phyloP scores from a whole-genome alignment of 164 flowering plant species.

The Nymphaea thermarum region DNA sequence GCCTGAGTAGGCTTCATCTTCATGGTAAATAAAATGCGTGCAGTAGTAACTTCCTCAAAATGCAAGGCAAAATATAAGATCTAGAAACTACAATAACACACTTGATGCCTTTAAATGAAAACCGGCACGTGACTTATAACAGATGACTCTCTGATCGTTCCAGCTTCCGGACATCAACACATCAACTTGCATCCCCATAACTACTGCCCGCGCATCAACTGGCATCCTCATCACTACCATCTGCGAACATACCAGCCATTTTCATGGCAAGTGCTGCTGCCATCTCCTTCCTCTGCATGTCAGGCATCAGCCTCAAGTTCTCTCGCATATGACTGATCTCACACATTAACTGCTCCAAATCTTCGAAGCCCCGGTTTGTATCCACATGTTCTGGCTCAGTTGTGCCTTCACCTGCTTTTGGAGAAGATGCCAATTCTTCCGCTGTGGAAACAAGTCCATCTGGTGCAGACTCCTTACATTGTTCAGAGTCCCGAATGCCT shows the following conservation, averaged over 20 bases:
- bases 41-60: no score
- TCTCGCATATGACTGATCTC: conserved; percentile 73
- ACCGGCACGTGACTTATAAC: neutral
- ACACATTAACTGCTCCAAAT: conserved; percentile 71
- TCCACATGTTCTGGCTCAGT: conserved; percentile 12
- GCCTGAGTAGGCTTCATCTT: no score
- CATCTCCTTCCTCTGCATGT: conserved; percentile 85
- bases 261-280: conserved; percentile 89
- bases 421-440: conserved; percentile 6
- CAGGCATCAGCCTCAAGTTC: conserved; percentile 79
- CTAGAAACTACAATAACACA: neutral
- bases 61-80: no score
- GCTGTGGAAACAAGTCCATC: conserved; percentile 6
- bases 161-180: neutral
- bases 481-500: neutral
- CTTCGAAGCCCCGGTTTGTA: conserved; percentile 23
- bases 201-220: neutral
- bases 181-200: neutral
- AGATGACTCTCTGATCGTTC: neutral
- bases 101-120: neutral
- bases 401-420: conserved; percentile 8
- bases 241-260: conserved; percentile 94
- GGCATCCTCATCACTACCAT: conserved; percentile 36
- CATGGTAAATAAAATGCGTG: no score
- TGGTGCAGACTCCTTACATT: neutral